Base-by-base conservation (phyloP, 2,329 filamentous ascomycete genomes). In the Phialocephala subalpina region DNA sequence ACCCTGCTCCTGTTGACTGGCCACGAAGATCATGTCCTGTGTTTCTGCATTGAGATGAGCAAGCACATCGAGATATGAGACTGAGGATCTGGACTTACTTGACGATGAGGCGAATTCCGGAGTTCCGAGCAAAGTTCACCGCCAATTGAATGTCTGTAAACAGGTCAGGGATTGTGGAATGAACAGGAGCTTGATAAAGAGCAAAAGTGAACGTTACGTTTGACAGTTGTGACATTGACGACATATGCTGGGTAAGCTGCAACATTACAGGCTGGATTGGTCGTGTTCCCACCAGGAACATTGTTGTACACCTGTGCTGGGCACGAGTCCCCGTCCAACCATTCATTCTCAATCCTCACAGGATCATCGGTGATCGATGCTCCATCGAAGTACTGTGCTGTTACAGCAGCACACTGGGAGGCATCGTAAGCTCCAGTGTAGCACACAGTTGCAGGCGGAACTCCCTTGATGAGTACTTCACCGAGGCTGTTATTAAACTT, bases 391-490 rank as follows among this genome's bases (percentile, higher is more conserved):
- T 56, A 56, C 5, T 33, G 7, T 27, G 25, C 20, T 56, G 8
- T 35, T 18, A 33, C 52, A 9, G 35, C 7, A 3, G 52, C 52
- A 62, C 82, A 84, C 16, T 73, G 63, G 2, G 72, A 68, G 33
- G 69, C 59, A 35, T 78, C 68, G 71, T 75, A 77, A 58, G 69
- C 65, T 16, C 71, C 67, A 71, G 69, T 73, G 57, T 82, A 81
- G 72, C 81, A 82, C 72, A 80, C 76, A 73, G 77, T 76, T 70
- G 78, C 81, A n/a, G 80, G 78, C 70, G 83, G 80, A 68, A 75
- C 47, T 40, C 83, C 77, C 42, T 73, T 75, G 62, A 84, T 72
- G 27, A 85, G 77, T 47, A 75, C 75, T 14, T 72, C 73, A 14
- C 80, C 73, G 7, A 80, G 80, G 11, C 77, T 71, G 40, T 5